These are phyloP conservation scores for Talaromyces islandicus DNA, from an alignment of 2,329 filamentous ascomycete genomes.

Conservation along the genomic window DNA sequence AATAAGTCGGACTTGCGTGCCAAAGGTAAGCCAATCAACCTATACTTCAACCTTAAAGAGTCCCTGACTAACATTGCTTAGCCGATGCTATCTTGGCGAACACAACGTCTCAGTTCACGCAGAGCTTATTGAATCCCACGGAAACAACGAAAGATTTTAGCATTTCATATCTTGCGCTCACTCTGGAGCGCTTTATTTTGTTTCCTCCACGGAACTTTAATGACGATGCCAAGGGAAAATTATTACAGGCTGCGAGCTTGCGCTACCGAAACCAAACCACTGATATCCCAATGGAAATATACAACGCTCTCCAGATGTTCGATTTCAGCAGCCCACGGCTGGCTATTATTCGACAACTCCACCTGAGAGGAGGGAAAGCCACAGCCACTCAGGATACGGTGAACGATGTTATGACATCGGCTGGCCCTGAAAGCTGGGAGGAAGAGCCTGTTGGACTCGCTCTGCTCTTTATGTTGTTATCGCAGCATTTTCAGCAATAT, in stretches of 20 bases:
- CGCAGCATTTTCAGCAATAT: conserved; percentile 56
- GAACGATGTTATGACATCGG: conserved; percentile 52
- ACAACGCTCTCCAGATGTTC: conserved; percentile 41
- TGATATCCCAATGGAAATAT: conserved; percentile 38
- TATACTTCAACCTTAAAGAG: neutral
- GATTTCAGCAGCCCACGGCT: conserved; percentile 36
- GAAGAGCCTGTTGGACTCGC: conserved; percentile 79
- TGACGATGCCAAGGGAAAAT: conserved; percentile 63
- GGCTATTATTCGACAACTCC: conserved; percentile 58
- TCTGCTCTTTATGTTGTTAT: conserved; percentile 64
- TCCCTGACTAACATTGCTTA: conserved; percentile 31
- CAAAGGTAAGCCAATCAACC: conserved; percentile 61
- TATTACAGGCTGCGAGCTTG: conserved; percentile 58
- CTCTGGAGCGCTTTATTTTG: conserved; percentile 81
- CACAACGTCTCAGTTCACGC: conserved; percentile 70
- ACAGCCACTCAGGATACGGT: conserved; percentile 69
- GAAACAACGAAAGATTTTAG: conserved; percentile 61
- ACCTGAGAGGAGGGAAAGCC: conserved; percentile 66
- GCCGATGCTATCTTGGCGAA: conserved; percentile 85
- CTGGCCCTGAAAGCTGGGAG: conserved; percentile 59
- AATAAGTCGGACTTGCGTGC: conserved; percentile 74
- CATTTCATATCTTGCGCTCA: conserved; percentile 66
- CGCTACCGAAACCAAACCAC: conserved; percentile 59
- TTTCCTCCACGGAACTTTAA: conserved; percentile 83
- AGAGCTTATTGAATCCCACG: conserved; percentile 63